These are phyloP conservation scores for Sporisorium sorghi DNA, from an alignment of 1,284 basidiomycete genomes.

Conservation along the genomic window DNA sequence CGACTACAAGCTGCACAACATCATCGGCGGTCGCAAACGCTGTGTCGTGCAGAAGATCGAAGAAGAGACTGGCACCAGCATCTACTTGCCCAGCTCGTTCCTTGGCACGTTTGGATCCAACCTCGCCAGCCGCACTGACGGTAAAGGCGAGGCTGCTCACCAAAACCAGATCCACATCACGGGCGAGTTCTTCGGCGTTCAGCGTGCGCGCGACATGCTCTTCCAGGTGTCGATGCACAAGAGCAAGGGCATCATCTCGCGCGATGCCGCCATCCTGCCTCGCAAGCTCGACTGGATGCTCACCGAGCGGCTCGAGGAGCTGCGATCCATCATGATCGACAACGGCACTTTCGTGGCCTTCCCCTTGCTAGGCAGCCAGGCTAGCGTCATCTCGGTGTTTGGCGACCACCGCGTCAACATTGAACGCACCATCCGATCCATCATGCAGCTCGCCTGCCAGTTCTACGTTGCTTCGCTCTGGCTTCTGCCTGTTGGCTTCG, in stretches of 20 bases:
- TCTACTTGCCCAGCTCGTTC: slow-evolving; percentile 91
- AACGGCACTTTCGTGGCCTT: slow-evolving; percentile 96
- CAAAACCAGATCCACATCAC: slow-evolving; percentile 93
- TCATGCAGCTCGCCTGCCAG: slow-evolving; percentile 95
- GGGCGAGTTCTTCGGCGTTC: slow-evolving; percentile 95
- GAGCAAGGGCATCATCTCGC: slow-evolving; percentile 89
- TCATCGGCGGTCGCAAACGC: slow-evolving; percentile 91
- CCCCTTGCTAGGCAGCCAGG: slow-evolving; percentile 87
- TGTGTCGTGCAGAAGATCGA: slow-evolving; percentile 89
- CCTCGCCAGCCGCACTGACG: slow-evolving; percentile 71
- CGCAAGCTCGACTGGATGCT: slow-evolving; percentile 99
- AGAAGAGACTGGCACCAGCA: slow-evolving; percentile 96
- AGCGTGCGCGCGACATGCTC: slow-evolving; percentile 93
- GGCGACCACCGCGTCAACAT: slow-evolving; percentile 95
- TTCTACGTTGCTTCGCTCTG: slow-evolving; percentile 96
- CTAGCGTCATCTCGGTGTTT: slow-evolving; percentile 90
- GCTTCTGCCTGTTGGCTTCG: slow-evolving; percentile 92
- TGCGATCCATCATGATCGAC: slow-evolving; percentile 92
- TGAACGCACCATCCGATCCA: slow-evolving; percentile 89
- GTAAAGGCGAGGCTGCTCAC: slow-evolving; percentile 68
- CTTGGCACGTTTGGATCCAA: slow-evolving; percentile 78
- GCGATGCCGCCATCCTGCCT: slow-evolving; percentile 92
- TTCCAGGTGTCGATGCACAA: slow-evolving; percentile 87
- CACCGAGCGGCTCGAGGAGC: slow-evolving; percentile 87
- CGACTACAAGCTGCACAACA: slow-evolving; percentile 92